Conservation (phyloP, 202 grass and related monocot genomes). For the Zizania palustris region DNA sequence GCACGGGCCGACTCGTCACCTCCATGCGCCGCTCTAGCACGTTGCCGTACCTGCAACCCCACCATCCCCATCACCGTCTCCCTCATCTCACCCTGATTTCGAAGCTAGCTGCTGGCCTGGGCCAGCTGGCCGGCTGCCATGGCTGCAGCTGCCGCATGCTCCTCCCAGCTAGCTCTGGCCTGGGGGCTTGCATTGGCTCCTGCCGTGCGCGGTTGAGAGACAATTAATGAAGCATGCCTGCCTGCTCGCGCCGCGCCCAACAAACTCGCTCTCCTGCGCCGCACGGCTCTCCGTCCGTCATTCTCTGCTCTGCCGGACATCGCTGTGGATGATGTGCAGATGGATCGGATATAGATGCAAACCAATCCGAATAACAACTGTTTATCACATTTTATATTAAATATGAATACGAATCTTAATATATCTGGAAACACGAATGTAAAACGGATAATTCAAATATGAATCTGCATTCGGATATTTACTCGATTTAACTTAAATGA, state of each 20-base stretch:
- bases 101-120: not conserved
- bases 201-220: constrained; percentile 29
- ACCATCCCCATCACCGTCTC: not conserved
- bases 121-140: constrained; percentile 1
- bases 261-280: constrained; percentile 27
- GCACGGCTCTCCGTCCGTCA: not conserved
- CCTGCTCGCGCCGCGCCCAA: not conserved
- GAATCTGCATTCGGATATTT: too few relatives aligned
- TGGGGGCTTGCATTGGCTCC: constrained; percentile 22
- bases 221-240: constrained; percentile 27
- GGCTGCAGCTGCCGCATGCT: not conserved
- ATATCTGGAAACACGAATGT: too few relatives aligned
- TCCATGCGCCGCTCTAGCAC: constrained; percentile 63
- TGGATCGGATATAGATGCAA: too few relatives aligned
- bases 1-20: constrained; percentile 56
- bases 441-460: too few relatives aligned
- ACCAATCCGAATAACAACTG: too few relatives aligned
- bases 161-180: not conserved
- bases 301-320: not conserved
- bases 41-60: constrained; percentile 44
- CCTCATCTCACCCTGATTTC: not conserved
- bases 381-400: too few relatives aligned
- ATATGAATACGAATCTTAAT: too few relatives aligned
- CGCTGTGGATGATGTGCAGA: too few relatives aligned
- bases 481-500: too few relatives aligned